A percentile compares a stretch with the other conserved stretches of the same genome.
These are phyloP conservation scores for Citrullus mucosospermus DNA, from an alignment of 306 rosid genomes.

Conservation along the genomic window DNA sequence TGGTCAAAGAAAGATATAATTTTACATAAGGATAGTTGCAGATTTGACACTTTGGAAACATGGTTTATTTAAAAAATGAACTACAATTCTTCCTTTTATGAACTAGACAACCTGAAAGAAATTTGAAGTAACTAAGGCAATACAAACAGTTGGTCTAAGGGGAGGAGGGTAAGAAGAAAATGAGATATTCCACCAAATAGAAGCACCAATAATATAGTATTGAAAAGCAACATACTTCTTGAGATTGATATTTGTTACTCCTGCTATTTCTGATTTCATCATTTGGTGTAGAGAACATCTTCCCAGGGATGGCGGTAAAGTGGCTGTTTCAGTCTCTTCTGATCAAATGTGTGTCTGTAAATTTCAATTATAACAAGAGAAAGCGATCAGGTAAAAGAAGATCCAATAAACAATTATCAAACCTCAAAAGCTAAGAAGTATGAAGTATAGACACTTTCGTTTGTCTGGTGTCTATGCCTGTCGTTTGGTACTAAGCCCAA, in stretches of 20 bases:
- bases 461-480: not conserved
- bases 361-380: constrained; percentile 15
- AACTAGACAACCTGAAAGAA: not conserved
- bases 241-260: constrained; percentile 1
- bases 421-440: not conserved
- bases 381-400: not conserved
- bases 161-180: not conserved
- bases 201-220: not conserved
- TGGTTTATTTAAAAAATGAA: not conserved
- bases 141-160: not conserved
- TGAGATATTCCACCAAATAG: not conserved
- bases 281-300: constrained; percentile 95
- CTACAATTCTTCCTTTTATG: not conserved
- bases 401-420: not conserved
- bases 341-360: constrained; percentile 93
- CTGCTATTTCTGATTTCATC: constrained; percentile 18
- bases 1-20: not conserved
- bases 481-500: not conserved
- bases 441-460: no score
- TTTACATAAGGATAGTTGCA: not conserved
- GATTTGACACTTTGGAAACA: not conserved
- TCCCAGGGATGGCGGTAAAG: constrained; percentile 99
- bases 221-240: not conserved
- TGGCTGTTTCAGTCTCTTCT: constrained; percentile 96
- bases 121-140: not conserved